Evolutionary conservation across 768 basidiomycete genomes (phyloP).

Genomic region (Collybiopsis confluens): DNA sequence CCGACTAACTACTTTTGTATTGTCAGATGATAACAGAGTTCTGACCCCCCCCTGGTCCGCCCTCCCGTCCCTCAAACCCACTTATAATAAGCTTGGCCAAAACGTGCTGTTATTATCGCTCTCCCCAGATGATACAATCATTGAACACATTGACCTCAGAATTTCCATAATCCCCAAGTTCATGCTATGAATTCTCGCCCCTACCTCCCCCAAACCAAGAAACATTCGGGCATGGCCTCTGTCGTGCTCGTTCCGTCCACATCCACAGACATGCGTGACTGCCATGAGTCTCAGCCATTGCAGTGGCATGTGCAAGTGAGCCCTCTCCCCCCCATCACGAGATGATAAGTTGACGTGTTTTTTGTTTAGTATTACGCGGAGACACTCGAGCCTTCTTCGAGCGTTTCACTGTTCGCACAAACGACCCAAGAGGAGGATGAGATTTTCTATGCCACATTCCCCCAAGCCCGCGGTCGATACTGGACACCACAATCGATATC

Average conservation of each 20-base stretch:
- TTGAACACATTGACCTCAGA: neutral
- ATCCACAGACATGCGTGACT: neutral
- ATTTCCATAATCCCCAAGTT: neutral
- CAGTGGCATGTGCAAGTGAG: slow-evolving; percentile 6
- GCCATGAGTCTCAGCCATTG: neutral
- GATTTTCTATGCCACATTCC: slow-evolving; percentile 34
- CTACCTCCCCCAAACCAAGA: neutral
- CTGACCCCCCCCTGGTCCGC: neutral
- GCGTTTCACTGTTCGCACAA: slow-evolving; percentile 25
- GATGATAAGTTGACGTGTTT: slow-evolving; percentile 3
- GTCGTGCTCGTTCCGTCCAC: neutral
- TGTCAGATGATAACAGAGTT: slow-evolving; percentile 6
- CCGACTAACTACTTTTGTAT: neutral
- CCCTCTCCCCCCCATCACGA: neutral
- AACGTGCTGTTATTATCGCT: neutral
- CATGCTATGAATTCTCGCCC: slow-evolving; percentile 3
- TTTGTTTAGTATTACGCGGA: slow-evolving; percentile 10
- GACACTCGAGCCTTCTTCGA: slow-evolving; percentile 2
- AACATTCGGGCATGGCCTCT: neutral
- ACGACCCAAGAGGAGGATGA: slow-evolving; percentile 34
- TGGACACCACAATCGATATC: slow-evolving; percentile 11
- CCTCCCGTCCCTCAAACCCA: neutral
- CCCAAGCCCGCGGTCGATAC: slow-evolving; percentile 24
- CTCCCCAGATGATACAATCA: slow-evolving; percentile 7
- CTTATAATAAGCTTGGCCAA: slow-evolving; percentile 1